Conservation (phyloP, 108 stramenopile species). For the Cylindrotheca closterium region DNA sequence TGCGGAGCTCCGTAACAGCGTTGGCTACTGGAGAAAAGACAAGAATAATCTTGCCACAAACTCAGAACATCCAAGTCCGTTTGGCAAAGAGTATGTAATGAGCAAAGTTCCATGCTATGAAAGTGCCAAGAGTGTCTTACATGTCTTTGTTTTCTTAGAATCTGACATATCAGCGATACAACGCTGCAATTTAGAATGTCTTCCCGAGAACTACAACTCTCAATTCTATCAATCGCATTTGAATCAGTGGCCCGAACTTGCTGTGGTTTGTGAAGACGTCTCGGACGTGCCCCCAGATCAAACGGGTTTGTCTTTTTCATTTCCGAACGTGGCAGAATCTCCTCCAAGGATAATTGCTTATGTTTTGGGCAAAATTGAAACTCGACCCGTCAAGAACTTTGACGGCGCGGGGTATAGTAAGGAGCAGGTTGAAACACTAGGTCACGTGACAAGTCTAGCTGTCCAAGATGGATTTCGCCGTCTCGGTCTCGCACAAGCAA, state of each 20-base stretch:
- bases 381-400: conserved; percentile 15
- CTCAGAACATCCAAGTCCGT: conserved; percentile 55
- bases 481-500: conserved; percentile 64
- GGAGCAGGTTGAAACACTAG: conserved; percentile 38
- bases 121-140: neutral
- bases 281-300: neutral
- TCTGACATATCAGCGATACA: conserved; percentile 76
- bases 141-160: neutral
- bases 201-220: conserved; percentile 90
- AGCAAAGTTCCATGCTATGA: neutral
- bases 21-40: conserved; percentile 35
- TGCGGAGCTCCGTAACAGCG: conserved; percentile 61
- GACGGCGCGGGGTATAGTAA: conserved; percentile 8
- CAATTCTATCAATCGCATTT: conserved; percentile 82
- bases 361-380: conserved; percentile 85
- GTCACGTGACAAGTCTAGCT: conserved; percentile 86
- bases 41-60: conserved; percentile 11
- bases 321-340: conserved; percentile 1
- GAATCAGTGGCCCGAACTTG: conserved; percentile 79
- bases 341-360: conserved; percentile 80
- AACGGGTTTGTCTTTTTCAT: neutral
- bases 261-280: conserved; percentile 77
- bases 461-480: conserved; percentile 74
- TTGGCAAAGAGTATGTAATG: conserved; percentile 47
- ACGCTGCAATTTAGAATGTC: conserved; percentile 78